Conservation (phyloP, 2,329 filamentous ascomycete species). For the Escovopsis weberi region DNA sequence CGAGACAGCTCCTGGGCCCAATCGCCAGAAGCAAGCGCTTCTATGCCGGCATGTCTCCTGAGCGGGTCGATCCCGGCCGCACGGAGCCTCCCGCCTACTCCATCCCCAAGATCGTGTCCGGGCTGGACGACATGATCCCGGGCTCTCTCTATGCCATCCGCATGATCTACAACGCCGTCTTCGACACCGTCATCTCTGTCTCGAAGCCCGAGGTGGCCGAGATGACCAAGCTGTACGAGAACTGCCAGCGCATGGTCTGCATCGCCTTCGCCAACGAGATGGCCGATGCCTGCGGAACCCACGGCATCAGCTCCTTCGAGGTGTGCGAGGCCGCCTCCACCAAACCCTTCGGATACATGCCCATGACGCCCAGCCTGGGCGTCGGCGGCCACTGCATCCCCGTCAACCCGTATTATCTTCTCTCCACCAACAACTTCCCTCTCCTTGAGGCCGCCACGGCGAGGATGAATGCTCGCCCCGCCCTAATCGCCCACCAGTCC, state of each 20-base stretch:
- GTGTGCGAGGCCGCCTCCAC: constrained; percentile 33
- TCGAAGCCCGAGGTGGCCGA: constrained; percentile 39
- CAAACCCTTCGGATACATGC: constrained; percentile 38
- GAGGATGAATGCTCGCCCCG: constrained; percentile 28
- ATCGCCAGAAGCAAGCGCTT: constrained; percentile 27
- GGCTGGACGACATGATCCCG: constrained; percentile 30
- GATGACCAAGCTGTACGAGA: constrained; percentile 45
- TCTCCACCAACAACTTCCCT: constrained; percentile 32
- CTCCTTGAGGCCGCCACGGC: constrained; percentile 29
- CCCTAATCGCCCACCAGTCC: constrained; percentile 21
- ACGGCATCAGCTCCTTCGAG: constrained; percentile 35
- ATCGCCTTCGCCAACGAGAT: constrained; percentile 43
- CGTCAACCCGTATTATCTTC: constrained; percentile 38
- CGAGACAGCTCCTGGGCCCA: constrained; percentile 31
- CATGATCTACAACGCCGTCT: constrained; percentile 30
- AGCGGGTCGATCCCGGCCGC: constrained; percentile 38
- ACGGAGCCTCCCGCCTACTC: constrained; percentile 21
- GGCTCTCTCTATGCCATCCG: constrained; percentile 30
- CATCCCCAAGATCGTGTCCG: constrained; percentile 40
- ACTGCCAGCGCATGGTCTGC: constrained; percentile 40
- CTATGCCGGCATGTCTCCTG: constrained; percentile 35
- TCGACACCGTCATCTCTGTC: constrained; percentile 32
- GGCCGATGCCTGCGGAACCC: constrained; percentile 33
- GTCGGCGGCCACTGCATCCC: constrained; percentile 44
- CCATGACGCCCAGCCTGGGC: constrained; percentile 31